Conservation (phyloP, 768 basidiomycete genomes). For the Macrocybe gigantea region DNA sequence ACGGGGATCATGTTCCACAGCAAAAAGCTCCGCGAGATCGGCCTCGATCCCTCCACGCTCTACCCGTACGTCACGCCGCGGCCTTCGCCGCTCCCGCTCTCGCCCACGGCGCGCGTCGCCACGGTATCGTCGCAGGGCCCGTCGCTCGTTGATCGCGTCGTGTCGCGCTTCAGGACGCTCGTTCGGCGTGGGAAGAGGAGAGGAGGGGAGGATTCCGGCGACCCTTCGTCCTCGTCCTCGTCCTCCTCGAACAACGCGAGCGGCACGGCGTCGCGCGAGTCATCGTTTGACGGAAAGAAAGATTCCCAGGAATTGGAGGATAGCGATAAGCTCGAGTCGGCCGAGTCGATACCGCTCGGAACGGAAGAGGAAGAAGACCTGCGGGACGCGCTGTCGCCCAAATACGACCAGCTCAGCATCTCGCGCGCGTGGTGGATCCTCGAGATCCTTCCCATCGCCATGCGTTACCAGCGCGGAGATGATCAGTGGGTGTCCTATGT, state of each 20-base stretch:
- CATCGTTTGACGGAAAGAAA: neutral
- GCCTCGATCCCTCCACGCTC: slow-evolving; percentile 35
- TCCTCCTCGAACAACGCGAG: neutral
- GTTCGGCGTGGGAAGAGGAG: neutral
- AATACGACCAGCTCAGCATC: slow-evolving; percentile 46
- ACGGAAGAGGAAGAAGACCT: slow-evolving; percentile 49
- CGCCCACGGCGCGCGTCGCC: neutral
- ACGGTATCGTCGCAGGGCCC: neutral
- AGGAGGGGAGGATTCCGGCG: no score
- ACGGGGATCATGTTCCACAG: slow-evolving; percentile 56
- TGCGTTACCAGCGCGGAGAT: slow-evolving; percentile 31
- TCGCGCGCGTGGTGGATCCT: slow-evolving; percentile 52
- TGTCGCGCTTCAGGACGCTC: slow-evolving; percentile 1
- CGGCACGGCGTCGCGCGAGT: no score
- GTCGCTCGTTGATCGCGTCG: neutral
- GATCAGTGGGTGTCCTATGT: slow-evolving; percentile 29
- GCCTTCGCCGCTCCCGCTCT: slow-evolving; percentile 20
- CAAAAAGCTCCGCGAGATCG: slow-evolving; percentile 36
- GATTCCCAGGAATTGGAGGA: neutral
- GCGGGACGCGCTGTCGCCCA: slow-evolving; percentile 37
- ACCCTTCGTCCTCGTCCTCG: neutral
- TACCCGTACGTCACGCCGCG: slow-evolving; percentile 29
- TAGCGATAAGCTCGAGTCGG: neutral
- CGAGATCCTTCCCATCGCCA: slow-evolving; percentile 39
- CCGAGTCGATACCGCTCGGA: neutral